Base-by-base conservation (phyloP, 1,284 basidiomycete species). In the Erythrobasidium hasegawianum region DNA sequence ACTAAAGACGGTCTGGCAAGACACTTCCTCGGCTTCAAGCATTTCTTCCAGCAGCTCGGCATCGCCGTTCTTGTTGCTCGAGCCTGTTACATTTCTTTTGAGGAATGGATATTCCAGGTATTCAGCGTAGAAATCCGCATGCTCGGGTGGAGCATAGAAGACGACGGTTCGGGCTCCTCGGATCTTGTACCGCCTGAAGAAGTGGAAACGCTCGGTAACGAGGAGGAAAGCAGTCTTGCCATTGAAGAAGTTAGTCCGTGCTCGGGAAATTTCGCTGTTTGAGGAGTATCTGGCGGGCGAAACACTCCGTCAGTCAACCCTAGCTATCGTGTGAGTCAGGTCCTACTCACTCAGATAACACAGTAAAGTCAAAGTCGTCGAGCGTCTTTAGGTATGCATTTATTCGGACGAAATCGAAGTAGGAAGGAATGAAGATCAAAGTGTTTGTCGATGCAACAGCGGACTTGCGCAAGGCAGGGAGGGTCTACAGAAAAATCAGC, bases 191-290 rank as follows among this genome's bases (percentile, higher is more conserved):
- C 93, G 83, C 69, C 90, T 85, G 83, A 94, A 98, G 77, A 98
- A 99, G 78, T 98, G 93, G 81, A 97, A 97, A 20, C 96, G 85
- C 77, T 99, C 96, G 68, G 90, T 97, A 72, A 97, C 82, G 69
- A 98, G 81, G 22, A 99, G 77, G 80, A 97, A 90, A 0, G 87
- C 81, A 72, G 88, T 91, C 74, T 89, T 88, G 59, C 90, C 90
- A 47, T 82, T 83, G 82, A 96, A 97, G 80, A 99, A 98, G 0
- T 88, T 85, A 72, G 94, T 89, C 55, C 96, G 83, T 0, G 94
- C 94, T 1, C 93, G 85, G 0, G 90, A 89, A 70, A 98, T 95
- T 68, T 98, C 94, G 76, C 89, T 86, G 72, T 90, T 92, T 9
- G 88, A 85, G 0, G 91, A 94, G 77, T 98, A 97, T 75, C 90